Evolutionary conservation across 2,329 filamentous ascomycete species (phyloP), one percentile per base, ranked within the genome.

Genomic region (Alternaria sp.): DNA sequence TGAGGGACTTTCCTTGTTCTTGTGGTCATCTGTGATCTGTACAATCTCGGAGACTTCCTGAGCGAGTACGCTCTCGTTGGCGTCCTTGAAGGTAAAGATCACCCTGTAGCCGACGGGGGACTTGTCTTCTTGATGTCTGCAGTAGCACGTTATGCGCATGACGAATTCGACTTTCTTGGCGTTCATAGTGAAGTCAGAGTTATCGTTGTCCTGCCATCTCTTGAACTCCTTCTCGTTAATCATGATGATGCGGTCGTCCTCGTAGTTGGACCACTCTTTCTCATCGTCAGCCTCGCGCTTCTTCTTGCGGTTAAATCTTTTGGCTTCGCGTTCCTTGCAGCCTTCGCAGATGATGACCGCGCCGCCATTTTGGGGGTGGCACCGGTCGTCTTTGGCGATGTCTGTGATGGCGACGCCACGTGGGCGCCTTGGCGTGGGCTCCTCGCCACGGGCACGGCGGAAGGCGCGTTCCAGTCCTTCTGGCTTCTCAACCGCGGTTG

Each of bases 1-100:
- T 10, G 69, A 53, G 21, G 73, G 63, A 23, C 62, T 63, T 55
- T 79, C 75, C 65, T 76, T 77, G 69, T 79, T 97, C 83, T 98
- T 98, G 83, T 98, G 95, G 75, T 99, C 95, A 77, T 99, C 95
- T 1, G 96, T 98, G 67, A 98, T 97, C 87, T 97, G 95, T 68
- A 98, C 97, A 89, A 19, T 93, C 93, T 77, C 74, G 5, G 77
- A 78, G 68, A 97, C 90, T 56, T 90, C 89, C 80, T 99, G 95
- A 7, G 93, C 92, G 46, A 98, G 83, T 30, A 97, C 83, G 47
- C 89, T 89, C 71, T 90, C 91, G 67, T 88, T 83, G 74, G 88
- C 88, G 79, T 97, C 93, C 76, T 94, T 97, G 74, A 99, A 86
- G 1, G 95, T 98, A 80, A 98, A 97, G 67, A 99, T 97, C 72